Conservation (phyloP, 2,329 filamentous ascomycete species). For the Penicillium rolfsii region DNA sequence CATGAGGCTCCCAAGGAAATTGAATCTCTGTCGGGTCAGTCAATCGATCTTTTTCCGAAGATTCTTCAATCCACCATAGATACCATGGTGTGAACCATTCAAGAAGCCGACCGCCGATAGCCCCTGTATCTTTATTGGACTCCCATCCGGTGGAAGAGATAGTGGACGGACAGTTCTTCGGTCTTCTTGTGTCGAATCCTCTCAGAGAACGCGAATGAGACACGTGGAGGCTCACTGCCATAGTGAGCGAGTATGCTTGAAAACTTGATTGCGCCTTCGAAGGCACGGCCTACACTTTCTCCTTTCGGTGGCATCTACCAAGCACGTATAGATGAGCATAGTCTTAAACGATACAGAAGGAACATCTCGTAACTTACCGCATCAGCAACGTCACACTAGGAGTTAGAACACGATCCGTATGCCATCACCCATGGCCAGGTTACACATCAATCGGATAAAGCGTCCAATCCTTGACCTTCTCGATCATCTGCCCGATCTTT, state of each 20-base stretch:
- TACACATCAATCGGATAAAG: slow-evolving; percentile 7
- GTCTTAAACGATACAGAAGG: neutral
- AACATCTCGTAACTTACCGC: neutral
- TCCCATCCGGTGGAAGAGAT: neutral
- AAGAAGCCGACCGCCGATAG: neutral
- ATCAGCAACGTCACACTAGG: slow-evolving; percentile 1
- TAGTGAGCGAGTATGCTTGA: slow-evolving; percentile 3
- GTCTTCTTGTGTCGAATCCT: neutral
- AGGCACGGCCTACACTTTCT: slow-evolving; percentile 7
- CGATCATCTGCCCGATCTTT: slow-evolving; percentile 7
- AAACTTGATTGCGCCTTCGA: slow-evolving; percentile 7
- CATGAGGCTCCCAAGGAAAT: neutral
- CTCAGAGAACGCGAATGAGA: neutral
- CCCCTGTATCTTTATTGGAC: neutral
- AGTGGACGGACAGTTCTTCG: neutral
- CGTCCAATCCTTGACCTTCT: slow-evolving; percentile 7
- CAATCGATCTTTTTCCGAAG: neutral
- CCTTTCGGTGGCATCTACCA: slow-evolving; percentile 7
- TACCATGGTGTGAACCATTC: slow-evolving; percentile 2
- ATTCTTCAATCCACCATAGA: neutral
- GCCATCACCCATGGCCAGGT: slow-evolving; percentile 5
- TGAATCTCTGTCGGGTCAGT: neutral
- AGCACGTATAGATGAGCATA: neutral
- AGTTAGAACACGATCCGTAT: slow-evolving; percentile 1
- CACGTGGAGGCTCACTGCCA: neutral